Percentiles rank a stretch among this genome's conserved stretches.
phyloP scores from a whole-genome alignment of 2,329 filamentous ascomycete genomes.

The Paecilomyces dactylethromorphus region DNA sequence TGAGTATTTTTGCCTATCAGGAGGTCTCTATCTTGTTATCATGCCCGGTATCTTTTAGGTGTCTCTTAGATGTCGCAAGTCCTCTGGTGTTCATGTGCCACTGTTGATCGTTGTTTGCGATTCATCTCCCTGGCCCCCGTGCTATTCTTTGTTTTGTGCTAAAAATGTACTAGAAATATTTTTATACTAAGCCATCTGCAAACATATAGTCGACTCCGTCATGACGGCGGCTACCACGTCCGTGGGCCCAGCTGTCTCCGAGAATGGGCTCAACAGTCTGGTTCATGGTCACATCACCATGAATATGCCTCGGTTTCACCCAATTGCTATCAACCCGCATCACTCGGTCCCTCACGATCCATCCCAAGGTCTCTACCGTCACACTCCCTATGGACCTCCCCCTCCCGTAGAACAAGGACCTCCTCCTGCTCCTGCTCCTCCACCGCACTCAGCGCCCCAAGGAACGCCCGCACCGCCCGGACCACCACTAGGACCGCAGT shows the following conservation, averaged over 20 bases:
- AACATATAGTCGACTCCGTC: constrained; percentile 5
- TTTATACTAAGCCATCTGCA: neutral
- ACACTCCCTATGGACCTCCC: constrained; percentile 11
- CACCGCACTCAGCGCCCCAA: neutral
- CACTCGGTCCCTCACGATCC: constrained; percentile 23
- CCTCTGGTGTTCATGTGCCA: neutral
- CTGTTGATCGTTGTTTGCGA: neutral
- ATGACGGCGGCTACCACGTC: constrained; percentile 32
- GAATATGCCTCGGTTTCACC: constrained; percentile 31
- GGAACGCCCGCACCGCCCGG: neutral
- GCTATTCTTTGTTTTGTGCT: neutral
- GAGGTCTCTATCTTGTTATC: neutral
- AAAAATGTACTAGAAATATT: neutral
- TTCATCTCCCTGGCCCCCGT: neutral
- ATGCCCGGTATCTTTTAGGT: neutral
- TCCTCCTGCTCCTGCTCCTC: constrained; percentile 2
- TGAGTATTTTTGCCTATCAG: neutral
- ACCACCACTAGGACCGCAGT: constrained; percentile 12
- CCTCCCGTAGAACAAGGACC: constrained; percentile 2
- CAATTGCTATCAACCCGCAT: constrained; percentile 35
- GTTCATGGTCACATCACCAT: constrained; percentile 20
- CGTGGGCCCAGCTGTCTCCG: constrained; percentile 25
- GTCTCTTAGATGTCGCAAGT: neutral
- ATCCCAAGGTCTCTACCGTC: constrained; percentile 17
- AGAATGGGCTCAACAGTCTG: constrained; percentile 23